Percentiles rank a stretch among this genome's conserved stretches.
Evolutionary conservation across 2,329 filamentous ascomycete genomes (phyloP).

Genomic region (Hymenoscyphus scutula): DNA sequence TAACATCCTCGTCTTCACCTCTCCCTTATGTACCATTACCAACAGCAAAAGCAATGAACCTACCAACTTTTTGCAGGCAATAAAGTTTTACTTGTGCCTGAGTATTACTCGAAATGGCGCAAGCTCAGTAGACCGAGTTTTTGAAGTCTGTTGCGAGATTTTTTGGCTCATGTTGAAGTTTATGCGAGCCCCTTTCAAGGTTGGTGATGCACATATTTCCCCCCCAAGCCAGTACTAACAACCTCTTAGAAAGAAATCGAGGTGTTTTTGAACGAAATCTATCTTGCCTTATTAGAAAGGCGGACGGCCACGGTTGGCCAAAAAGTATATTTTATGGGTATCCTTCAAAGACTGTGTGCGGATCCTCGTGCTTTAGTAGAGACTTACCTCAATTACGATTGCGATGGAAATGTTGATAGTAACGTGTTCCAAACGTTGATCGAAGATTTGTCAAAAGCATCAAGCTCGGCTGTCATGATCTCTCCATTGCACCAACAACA

Average conservation of each 20-base stretch:
- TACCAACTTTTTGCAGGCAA: slow-evolving; percentile 87
- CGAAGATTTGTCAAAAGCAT: slow-evolving; percentile 87
- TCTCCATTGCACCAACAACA: slow-evolving; percentile 77
- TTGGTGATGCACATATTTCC: slow-evolving; percentile 38
- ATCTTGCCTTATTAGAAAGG: slow-evolving; percentile 86
- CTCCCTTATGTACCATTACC: slow-evolving; percentile 85
- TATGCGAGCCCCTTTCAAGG: slow-evolving; percentile 91
- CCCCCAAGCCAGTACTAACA: slow-evolving; percentile 9
- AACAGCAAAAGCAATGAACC: slow-evolving; percentile 86
- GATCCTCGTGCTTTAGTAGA: slow-evolving; percentile 90
- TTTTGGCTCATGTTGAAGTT: slow-evolving; percentile 97
- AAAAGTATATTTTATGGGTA: slow-evolving; percentile 85
- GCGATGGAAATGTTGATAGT: slow-evolving; percentile 80
- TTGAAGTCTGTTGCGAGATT: slow-evolving; percentile 94
- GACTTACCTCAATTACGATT: slow-evolving; percentile 97
- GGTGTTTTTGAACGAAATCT: slow-evolving; percentile 97
- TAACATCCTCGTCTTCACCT: slow-evolving; percentile 86
- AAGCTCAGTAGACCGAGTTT: slow-evolving; percentile 86
- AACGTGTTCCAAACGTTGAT: slow-evolving; percentile 97
- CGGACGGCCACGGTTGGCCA: slow-evolving; percentile 83
- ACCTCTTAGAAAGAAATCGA: slow-evolving; percentile 83
- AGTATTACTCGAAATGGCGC: slow-evolving; percentile 94
- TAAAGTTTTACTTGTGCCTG: slow-evolving; percentile 95
- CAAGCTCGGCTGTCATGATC: slow-evolving; percentile 73
- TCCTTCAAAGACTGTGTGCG: slow-evolving; percentile 78